These are phyloP conservation scores for Schizopora paradoxa DNA, from an alignment of 1,284 basidiomycete genomes.

Conservation along the genomic window DNA sequence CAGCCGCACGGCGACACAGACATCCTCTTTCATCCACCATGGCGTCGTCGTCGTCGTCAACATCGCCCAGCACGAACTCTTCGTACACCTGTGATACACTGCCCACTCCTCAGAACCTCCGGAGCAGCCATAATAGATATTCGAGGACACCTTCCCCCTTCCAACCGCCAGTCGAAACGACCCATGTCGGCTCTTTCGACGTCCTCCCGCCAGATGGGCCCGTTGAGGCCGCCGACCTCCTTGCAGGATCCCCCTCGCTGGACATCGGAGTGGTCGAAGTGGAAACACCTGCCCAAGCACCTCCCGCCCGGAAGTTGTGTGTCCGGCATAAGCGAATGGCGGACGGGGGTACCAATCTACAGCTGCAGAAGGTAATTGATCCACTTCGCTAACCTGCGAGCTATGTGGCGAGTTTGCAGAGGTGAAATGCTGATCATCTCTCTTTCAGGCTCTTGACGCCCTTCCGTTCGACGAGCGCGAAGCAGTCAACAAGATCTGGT, in stretches of 20 bases:
- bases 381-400: background rate
- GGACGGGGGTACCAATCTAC: constrained; percentile 89
- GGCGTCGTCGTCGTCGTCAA: constrained; percentile 4
- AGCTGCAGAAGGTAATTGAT: constrained; percentile 78
- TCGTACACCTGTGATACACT: constrained; percentile 64
- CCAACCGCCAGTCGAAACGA: constrained; percentile 24
- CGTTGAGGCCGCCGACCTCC: constrained; percentile 15
- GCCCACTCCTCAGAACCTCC: constrained; percentile 44
- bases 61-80: constrained; percentile 23
- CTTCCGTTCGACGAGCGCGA: constrained; percentile 87
- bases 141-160: constrained; percentile 33
- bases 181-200: constrained; percentile 30
- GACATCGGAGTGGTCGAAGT: too few species aligned
- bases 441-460: constrained; percentile 79
- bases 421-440: constrained; percentile 2
- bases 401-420: constrained; percentile 1
- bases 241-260: constrained; percentile 6
- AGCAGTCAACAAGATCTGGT: constrained; percentile 92
- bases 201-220: constrained; percentile 24
- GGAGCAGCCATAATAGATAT: constrained; percentile 6
- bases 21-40: constrained; percentile 1
- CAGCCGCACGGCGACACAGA: background rate
- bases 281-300: constrained; percentile 27
- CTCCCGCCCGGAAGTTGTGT: constrained; percentile 73
- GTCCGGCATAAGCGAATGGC: constrained; percentile 96